These are phyloP conservation scores for Nicotiana knightiana DNA, from an alignment of 257 asterid genomes.

Conservation along the genomic window DNA sequence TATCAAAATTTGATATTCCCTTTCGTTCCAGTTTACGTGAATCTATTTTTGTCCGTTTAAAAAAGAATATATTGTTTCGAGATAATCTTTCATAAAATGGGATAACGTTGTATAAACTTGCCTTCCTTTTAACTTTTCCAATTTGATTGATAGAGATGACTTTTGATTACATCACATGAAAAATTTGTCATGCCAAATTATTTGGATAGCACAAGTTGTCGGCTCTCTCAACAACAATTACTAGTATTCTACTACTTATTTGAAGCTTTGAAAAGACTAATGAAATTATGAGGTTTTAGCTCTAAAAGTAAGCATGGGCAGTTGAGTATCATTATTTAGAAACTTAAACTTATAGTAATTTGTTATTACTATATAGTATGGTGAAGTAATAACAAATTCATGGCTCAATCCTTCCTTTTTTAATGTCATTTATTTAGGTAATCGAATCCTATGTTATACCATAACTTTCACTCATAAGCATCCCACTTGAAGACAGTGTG, in stretches of 20 bases:
- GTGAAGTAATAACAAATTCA: too few relatives aligned
- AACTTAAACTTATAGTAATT: too few relatives aligned
- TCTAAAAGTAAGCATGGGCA: background rate
- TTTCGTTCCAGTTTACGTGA: too few relatives aligned
- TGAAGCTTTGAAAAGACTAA: background rate
- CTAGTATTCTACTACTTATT: background rate
- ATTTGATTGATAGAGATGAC: background rate
- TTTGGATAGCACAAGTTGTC: background rate
- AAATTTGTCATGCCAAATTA: background rate
- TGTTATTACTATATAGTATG: too few relatives aligned
- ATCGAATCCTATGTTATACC: background rate
- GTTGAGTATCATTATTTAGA: background rate
- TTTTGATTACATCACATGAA: background rate
- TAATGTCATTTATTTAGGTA: too few relatives aligned
- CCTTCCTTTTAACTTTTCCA: background rate
- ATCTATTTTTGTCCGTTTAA: too few relatives aligned
- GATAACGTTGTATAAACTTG: background rate
- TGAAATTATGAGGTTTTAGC: background rate
- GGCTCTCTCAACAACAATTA: background rate
- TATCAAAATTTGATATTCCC: too few relatives aligned
- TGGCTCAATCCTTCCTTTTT: too few relatives aligned
- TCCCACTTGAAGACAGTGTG: background rate
- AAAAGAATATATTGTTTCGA: background rate
- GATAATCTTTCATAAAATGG: background rate
- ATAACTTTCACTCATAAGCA: background rate